Base-by-base conservation (phyloP, 805 yeast species). In the Ogataea zsoltii region DNA sequence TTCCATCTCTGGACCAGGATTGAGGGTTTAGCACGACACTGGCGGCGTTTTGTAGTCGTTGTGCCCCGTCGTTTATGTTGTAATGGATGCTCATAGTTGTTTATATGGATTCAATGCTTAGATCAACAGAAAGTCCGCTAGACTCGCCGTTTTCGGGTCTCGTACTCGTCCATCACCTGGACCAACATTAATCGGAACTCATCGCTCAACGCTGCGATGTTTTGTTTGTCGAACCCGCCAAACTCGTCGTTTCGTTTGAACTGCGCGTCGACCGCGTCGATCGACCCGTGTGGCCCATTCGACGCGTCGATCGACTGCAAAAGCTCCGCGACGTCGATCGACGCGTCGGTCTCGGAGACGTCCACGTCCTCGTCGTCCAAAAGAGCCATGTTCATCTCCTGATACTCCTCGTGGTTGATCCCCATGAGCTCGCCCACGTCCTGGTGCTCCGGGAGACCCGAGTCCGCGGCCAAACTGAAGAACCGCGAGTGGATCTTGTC, bases 341-440 rank as follows among this genome's bases (percentile, higher is more conserved):
- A n/a, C n/a, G n/a, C n/a, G n/a, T n/a, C n/a, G n/a, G 35, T 40
- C n/a, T 37, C 36, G 0, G 42, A 49, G 10, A 50, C 55, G 2
- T 45, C 40, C 7, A 25, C 46, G 19, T 41, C 31, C 12, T 54
- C 61, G 9, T 17, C 45, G 7, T 9, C 60, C 7, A 48, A 32
- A 34, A 63, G 42, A 16, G 60, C 68, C 46, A 65, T 48, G 46
- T 76, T 74, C 58, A 73, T 66, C 38, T 77, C 82, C 34, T 68
- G 62, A 30, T 75, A 42, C 39, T 77, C 81, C 1, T 65, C 72
- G 2, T 50, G 52, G 30, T 61, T 59, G 3, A 76, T 44, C 1
- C 81, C 81, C 38, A 75, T 60, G 36, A 51, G 13, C 13, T 51
- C 50, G 11, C 49, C 41, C 4, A 50, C 14, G 14, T 38, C 43